Base-by-base conservation (phyloP, 495 filamentous ascomycete species). In the Xylona heveae region DNA sequence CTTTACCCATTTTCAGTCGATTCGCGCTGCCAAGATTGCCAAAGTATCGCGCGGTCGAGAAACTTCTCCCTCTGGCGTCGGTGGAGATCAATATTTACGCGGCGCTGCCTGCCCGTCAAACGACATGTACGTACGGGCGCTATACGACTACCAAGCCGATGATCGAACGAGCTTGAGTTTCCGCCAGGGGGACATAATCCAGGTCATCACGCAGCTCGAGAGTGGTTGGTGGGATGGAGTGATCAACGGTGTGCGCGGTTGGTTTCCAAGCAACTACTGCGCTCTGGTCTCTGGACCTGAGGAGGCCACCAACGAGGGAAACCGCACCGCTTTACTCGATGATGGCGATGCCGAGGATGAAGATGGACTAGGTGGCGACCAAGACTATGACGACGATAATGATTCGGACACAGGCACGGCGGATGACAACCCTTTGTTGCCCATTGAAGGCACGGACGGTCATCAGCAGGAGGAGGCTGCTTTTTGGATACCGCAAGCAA, bases 151-250 rank as follows among this genome's bases (percentile, higher is more conserved):
- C 53, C 77, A 90, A 46, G 81, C 90, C 38, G 84, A 95, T 52
- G 88, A 97, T 55, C 71, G 78, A 41, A 94, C 88, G 24, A 94
- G 84, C 55, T 58, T 97, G 43, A 94, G 84, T 55, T 95, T 97
- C 50, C 78, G 71, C 37, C 74, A 85, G 44, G 90, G 90, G 38
- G 88, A 95, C 48, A 25, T 93, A 36, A 95, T 97, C 38, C 83
- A 94, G 56, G 88, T 97, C 42, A 76, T 97, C 37, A 97, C 91
- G 35, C 84, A 92, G 52, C 61, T 97, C 25, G 90, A 94, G 44
- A 95, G 83, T 39, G 88, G 88, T 6, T 97, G 88, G 88, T 97
- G 88, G 88, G 88, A 97, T 55, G 88, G 88, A 6, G 79, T 95
- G 24, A 85, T 95, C 47, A 75, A 84, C 38, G 82, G 77, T 28